Evolutionary conservation across 805 yeast species (phyloP).

Genomic region (Yarrowia bubula): DNA sequence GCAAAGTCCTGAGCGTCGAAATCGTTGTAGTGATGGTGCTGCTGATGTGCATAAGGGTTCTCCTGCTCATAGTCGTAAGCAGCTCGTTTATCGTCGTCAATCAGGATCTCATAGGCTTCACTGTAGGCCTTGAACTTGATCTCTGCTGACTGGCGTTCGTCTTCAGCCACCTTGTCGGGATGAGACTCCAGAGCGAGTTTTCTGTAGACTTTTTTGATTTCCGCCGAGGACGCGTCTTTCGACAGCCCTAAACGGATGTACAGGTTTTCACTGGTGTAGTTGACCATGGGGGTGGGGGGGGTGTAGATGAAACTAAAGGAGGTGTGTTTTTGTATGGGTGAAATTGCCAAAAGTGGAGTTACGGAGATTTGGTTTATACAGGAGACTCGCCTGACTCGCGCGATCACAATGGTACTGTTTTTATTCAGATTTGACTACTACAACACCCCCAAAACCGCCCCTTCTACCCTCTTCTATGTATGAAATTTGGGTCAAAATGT

Average conservation of each 20-base stretch:
- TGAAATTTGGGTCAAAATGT: not conserved
- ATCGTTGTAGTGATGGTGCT: slow-evolving; percentile 41
- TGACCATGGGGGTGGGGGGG: not conserved
- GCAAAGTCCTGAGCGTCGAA: slow-evolving; percentile 75
- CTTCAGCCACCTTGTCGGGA: slow-evolving; percentile 82
- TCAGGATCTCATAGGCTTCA: slow-evolving; percentile 80
- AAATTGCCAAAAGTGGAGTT: not conserved
- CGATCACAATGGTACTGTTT: too few species aligned
- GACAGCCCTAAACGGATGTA: slow-evolving; percentile 74
- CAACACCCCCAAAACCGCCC: not conserved
- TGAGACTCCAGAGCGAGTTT: slow-evolving; percentile 78
- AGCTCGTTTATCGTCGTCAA: slow-evolving; percentile 51
- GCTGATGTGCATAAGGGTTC: slow-evolving; percentile 29
- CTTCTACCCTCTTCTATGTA: not conserved
- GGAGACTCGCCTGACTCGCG: too few species aligned
- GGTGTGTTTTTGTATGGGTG: not conserved
- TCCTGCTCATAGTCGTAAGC: slow-evolving; percentile 41
- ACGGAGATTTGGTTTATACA: too few species aligned
- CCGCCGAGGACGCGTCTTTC: slow-evolving; percentile 60
- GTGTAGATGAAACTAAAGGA: not conserved
- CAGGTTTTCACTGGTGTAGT: slow-evolving; percentile 33
- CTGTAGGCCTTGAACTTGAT: slow-evolving; percentile 75
- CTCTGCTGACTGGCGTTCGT: slow-evolving; percentile 69
- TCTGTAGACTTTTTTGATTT: slow-evolving; percentile 81
- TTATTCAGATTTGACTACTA: too few species aligned